Percentiles rank a stretch among this genome's conserved stretches.
These are phyloP conservation scores for Thielaviopsis cerberus DNA, from an alignment of 2,329 filamentous ascomycete species.

Conservation along the genomic window DNA sequence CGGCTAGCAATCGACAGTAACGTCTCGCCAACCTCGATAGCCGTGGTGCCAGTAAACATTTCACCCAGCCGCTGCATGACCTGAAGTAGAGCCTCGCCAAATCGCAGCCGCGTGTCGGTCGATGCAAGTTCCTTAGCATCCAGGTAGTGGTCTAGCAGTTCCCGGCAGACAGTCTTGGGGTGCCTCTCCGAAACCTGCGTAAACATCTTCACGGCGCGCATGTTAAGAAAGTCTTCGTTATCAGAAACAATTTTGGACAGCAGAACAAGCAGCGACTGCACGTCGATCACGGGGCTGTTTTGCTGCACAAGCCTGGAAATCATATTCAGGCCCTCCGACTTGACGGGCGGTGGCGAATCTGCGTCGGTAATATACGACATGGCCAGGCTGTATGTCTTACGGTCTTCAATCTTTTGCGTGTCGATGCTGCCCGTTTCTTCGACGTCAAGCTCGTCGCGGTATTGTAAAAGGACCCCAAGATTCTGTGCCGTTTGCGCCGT, in stretches of 20 bases:
- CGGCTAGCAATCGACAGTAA: constrained; percentile 47
- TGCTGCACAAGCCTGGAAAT: constrained; percentile 37
- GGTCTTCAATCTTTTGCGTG: constrained; percentile 36
- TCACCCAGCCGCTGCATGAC: constrained; percentile 42
- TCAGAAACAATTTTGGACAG: constrained; percentile 46
- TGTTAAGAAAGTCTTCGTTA: constrained; percentile 52
- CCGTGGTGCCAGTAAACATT: constrained; percentile 35
- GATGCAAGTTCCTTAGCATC: constrained; percentile 39
- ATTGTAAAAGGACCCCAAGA: constrained; percentile 34
- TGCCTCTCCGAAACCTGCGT: constrained; percentile 42
- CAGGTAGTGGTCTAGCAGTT: constrained; percentile 48
- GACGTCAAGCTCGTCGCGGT: constrained; percentile 33
- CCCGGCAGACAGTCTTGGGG: constrained; percentile 40
- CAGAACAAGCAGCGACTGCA: constrained; percentile 45
- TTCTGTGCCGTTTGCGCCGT: constrained; percentile 31
- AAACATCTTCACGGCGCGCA: constrained; percentile 47
- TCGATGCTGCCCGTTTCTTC: constrained; percentile 22
- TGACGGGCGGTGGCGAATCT: constrained; percentile 47
- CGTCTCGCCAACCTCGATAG: constrained; percentile 33
- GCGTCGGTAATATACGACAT: constrained; percentile 42
- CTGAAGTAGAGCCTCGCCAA: constrained; percentile 49
- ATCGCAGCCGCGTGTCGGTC: constrained; percentile 46
- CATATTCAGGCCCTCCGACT: constrained; percentile 44
- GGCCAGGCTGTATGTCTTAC: constrained; percentile 42
- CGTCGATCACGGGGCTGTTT: constrained; percentile 41